These are phyloP conservation scores for Hydrangea macrophylla DNA, from an alignment of 148 eudicot genomes.

Conservation along the genomic window DNA sequence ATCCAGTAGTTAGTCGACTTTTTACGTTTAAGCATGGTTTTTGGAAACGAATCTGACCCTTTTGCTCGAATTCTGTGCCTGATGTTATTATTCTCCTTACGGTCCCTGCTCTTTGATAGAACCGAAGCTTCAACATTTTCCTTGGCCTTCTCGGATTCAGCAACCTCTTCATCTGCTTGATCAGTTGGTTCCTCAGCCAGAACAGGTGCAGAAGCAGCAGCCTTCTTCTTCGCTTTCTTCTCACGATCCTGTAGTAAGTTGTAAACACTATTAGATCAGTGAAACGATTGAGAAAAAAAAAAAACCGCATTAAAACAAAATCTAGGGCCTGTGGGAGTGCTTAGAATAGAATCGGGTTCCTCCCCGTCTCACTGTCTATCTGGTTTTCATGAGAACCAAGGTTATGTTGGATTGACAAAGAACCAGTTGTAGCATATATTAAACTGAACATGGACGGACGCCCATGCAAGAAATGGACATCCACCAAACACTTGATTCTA, in stretches of 20 bases:
- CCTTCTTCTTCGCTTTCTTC: conserved; percentile 74
- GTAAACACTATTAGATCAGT: conserved; percentile 4
- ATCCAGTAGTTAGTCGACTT: conserved; percentile 60
- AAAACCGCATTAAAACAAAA: too few species aligned
- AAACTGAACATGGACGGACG: too few species aligned
- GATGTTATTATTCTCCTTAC: conserved; percentile 26
- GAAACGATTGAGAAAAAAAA: background rate
- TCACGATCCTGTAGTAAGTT: conserved; percentile 56
- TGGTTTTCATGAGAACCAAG: too few species aligned
- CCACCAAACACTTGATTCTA: too few species aligned
- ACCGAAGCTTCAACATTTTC: conserved; percentile 35
- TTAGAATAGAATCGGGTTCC: too few species aligned
- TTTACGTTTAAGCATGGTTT: conserved; percentile 64
- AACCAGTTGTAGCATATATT: too few species aligned
- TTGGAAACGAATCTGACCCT: conserved; percentile 50
- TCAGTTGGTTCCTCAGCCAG: conserved; percentile 43
- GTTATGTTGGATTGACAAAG: too few species aligned
- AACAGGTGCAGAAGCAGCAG: conserved; percentile 33
- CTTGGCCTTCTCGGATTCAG: conserved; percentile 39
- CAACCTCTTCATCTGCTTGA: conserved; percentile 23
- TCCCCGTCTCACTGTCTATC: too few species aligned
- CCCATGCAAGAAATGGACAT: too few species aligned
- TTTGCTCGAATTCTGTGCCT: conserved; percentile 39
- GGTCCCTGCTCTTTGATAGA: conserved; percentile 47
- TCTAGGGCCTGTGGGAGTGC: too few species aligned